Evolutionary conservation across 106 monocot species (phyloP).

Genomic region (Chionographis japonica): DNA sequence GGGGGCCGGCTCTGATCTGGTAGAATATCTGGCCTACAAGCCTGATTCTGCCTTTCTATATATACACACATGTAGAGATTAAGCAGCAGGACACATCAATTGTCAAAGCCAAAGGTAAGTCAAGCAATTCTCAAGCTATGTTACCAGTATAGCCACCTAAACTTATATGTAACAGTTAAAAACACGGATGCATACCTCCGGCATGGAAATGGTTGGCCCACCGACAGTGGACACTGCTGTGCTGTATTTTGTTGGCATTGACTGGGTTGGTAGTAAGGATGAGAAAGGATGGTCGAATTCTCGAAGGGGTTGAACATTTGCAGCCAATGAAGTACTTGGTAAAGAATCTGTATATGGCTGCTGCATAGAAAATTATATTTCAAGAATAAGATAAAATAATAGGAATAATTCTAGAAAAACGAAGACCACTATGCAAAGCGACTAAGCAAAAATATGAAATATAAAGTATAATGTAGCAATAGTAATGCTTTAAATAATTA

Average conservation of each 20-base stretch:
- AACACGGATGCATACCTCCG: conserved; percentile 48
- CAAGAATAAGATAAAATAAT: not conserved
- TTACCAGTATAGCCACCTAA: too few species aligned
- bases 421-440: not conserved
- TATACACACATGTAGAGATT: too few species aligned
- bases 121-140: too few species aligned
- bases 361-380: conserved; percentile 35
- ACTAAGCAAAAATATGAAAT: too few species aligned
- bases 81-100: too few species aligned
- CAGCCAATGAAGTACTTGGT: conserved; percentile 50
- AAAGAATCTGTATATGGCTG: conserved; percentile 65
- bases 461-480: too few species aligned
- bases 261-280: conserved; percentile 45
- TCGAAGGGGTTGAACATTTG: conserved; percentile 38
- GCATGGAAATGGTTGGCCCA: conserved; percentile 46
- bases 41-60: too few species aligned
- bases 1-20: too few species aligned
- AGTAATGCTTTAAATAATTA: too few species aligned
- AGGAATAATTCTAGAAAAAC: not conserved
- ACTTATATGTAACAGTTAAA: not conserved
- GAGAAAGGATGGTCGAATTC: conserved; percentile 74
- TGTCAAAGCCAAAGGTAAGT: too few species aligned
- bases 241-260: conserved; percentile 66
- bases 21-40: too few species aligned
- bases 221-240: conserved; percentile 50